These are phyloP conservation scores for Pseudisothecium myosuroides DNA, from an alignment of 225 moss, liverwort and hornwort genomes.

Conservation along the genomic window DNA sequence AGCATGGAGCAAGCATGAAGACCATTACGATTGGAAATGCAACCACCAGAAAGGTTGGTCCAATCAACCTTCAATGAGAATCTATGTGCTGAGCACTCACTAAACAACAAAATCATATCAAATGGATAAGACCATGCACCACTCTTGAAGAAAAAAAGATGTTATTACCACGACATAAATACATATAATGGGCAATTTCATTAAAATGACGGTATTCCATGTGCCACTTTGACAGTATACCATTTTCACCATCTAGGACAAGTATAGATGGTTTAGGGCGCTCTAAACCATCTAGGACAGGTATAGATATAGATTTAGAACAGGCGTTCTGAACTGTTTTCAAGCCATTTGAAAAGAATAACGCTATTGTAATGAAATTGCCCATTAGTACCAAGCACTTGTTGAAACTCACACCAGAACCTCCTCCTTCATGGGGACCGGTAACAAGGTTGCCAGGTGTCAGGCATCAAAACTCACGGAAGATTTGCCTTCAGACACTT, in stretches of 20 bases:
- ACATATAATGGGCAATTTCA: too few species aligned
- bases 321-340: too few species aligned
- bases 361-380: too few species aligned
- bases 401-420: not conserved
- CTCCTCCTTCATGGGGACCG: not conserved
- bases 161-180: too few species aligned
- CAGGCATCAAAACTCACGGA: not conserved
- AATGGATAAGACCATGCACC: not conserved
- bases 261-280: too few species aligned
- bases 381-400: too few species aligned
- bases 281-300: too few species aligned
- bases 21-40: not conserved
- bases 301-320: too few species aligned
- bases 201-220: too few species aligned
- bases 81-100: not conserved
- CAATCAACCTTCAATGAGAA: not conserved
- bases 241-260: too few species aligned
- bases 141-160: not conserved
- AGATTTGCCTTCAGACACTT: not conserved
- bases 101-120: not conserved
- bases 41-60: not conserved
- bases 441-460: not conserved
- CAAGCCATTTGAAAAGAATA: too few species aligned
- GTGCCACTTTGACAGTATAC: too few species aligned
- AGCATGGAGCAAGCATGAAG: not conserved